phyloP scores from a whole-genome alignment of 2,329 filamentous ascomycete species.

The Colletotrichum graminicola region DNA sequence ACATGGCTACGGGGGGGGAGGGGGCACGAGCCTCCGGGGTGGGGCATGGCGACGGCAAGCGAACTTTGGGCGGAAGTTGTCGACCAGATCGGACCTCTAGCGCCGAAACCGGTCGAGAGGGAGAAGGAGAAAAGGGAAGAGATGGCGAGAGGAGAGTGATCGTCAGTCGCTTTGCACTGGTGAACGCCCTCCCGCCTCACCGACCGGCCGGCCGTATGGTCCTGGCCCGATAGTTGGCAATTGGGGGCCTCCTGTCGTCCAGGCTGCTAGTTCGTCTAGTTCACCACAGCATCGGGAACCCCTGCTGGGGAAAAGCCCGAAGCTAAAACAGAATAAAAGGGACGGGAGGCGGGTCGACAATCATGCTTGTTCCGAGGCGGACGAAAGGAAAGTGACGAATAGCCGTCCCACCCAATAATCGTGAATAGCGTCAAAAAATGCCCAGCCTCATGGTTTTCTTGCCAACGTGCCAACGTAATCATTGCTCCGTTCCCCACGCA shows the following conservation, averaged over 20 bases:
- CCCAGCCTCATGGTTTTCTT: not conserved
- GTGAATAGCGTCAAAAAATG: not conserved
- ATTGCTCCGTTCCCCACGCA: too few species aligned
- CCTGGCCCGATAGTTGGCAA: not conserved
- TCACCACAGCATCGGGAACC: not conserved
- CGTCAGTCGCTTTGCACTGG: not conserved
- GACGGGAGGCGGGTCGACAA: not conserved
- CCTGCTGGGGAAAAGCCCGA: not conserved
- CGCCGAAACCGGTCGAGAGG: not conserved
- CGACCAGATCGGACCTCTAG: constrained; percentile 2
- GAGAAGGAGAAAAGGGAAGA: not conserved
- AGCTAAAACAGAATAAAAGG: not conserved
- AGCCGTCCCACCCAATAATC: not conserved
- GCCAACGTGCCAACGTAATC: too few species aligned
- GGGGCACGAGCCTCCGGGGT: not conserved
- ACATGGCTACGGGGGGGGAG: not conserved
- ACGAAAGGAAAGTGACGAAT: not conserved
- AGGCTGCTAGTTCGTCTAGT: not conserved
- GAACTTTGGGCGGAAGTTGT: constrained; percentile 9
- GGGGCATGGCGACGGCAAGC: constrained; percentile 33
- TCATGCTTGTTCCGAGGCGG: not conserved
- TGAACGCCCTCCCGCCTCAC: not conserved
- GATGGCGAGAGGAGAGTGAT: not conserved
- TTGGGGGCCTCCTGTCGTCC: not conserved
- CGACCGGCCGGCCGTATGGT: not conserved